Evolutionary conservation across 2,329 filamentous ascomycete genomes (phyloP).

Genomic region (Didymella pinodella): DNA sequence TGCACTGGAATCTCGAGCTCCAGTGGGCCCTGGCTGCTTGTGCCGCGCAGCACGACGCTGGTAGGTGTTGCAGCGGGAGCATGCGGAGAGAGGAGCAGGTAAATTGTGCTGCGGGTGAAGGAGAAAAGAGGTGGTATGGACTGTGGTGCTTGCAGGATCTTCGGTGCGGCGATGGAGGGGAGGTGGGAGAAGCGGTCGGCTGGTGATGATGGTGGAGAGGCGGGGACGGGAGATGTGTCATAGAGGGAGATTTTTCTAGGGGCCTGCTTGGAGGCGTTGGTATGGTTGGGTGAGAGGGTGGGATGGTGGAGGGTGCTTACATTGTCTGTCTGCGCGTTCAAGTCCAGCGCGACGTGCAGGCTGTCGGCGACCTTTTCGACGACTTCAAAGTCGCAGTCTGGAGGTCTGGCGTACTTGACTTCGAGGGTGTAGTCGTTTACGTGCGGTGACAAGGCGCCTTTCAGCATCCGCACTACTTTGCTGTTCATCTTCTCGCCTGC

Average conservation of each 20-base stretch:
- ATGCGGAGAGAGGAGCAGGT: conserved; percentile 68
- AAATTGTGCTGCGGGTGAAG: conserved; percentile 71
- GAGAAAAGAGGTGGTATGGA: conserved; percentile 71
- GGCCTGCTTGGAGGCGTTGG: neutral
- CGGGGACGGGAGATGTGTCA: conserved; percentile 4
- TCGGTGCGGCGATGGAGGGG: conserved; percentile 62
- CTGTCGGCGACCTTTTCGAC: conserved; percentile 65
- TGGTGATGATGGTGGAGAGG: conserved; percentile 4
- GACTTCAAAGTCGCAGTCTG: conserved; percentile 67
- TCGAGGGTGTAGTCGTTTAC: conserved; percentile 70
- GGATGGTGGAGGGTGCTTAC: conserved; percentile 2
- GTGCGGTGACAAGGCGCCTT: conserved; percentile 72
- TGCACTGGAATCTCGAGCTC: conserved; percentile 71
- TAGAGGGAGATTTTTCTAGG: conserved; percentile 34
- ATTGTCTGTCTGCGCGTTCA: conserved; percentile 20
- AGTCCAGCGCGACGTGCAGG: conserved; percentile 52
- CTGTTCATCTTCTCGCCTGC: conserved; percentile 71
- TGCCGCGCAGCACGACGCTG: conserved; percentile 67
- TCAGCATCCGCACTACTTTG: conserved; percentile 77
- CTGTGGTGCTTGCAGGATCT: conserved; percentile 69
- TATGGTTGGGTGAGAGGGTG: neutral
- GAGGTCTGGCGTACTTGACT: conserved; percentile 63
- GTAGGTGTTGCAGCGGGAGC: conserved; percentile 58
- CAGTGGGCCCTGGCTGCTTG: conserved; percentile 65
- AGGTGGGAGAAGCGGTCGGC: conserved; percentile 59